Base-by-base conservation (phyloP, 1,139 yeast genomes). In the Candida tropicalis region DNA sequence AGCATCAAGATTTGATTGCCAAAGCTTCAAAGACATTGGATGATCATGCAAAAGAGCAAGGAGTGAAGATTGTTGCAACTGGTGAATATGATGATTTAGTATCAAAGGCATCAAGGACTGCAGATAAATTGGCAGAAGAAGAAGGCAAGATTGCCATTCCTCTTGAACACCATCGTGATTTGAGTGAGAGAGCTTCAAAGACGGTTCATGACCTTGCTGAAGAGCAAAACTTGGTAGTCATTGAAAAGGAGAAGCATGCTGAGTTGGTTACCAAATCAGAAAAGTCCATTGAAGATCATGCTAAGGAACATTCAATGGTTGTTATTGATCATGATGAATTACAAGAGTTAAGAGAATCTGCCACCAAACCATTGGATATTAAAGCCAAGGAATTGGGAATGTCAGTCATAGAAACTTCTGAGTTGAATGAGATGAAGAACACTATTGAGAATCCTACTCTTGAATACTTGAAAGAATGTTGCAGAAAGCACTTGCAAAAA, bases 361-460 rank as follows among this genome's bases (percentile, higher is more conserved):
- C 42, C 13, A 27, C 42, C n/a, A 53, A 49, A 29, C 50, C 63
- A 12, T 50, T 60, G 34, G 56, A 56, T 18, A 51, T 44, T 5
- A 57, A 48, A 38, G 63, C 62, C 4, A 42, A 44, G 26, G 50
- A 50, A 22, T 39, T 46, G 27, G 52, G 53, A 15, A 42, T 42
- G 47, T 35, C 38, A 9, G 40, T 49, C 7, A 22, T 53, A 6
- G 25, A 45, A 9, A 38, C 33, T 10, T 42, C 34, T 8, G 63
- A 58, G 40, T 51, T 50, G 29, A 40, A 41, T 12, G 39, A 42
- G 20, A 45, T 59, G 45, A 45, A 46, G 29, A 42, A 53, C n/a
- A 41, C 43, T 9, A 35, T 62, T 23, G 58, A 54, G 4, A 36
- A 52, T 6, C 70, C 71, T 8, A 44, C 56, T 8, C 33, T 59